A percentile compares a stretch with the other conserved stretches of the same genome.
Conservation (phyloP, 345 rosid genomes). For the Boechera retrofracta region DNA sequence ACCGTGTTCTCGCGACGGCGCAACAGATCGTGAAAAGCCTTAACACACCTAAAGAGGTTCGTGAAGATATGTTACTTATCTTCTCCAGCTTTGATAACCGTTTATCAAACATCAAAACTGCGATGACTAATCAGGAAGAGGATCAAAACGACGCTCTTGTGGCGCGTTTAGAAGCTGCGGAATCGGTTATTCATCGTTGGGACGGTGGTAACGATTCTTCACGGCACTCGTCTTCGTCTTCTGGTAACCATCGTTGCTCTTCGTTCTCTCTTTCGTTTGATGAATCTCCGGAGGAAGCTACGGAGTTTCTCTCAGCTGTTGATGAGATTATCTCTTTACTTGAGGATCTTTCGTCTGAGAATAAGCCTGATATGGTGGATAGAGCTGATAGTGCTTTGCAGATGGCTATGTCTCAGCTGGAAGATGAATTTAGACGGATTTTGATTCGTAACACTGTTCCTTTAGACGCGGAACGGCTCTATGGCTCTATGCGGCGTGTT, state of each 20-base stretch:
- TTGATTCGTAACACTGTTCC: conserved; percentile 82
- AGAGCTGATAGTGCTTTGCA: conserved; percentile 89
- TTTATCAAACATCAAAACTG: conserved; percentile 79
- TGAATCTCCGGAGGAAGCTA: conserved; percentile 71
- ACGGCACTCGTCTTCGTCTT: conserved; percentile 51
- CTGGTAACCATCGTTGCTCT: conserved; percentile 48
- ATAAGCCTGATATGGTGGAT: conserved; percentile 60
- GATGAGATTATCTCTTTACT: conserved; percentile 73
- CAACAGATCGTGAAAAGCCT: conserved; percentile 97
- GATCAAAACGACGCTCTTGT: conserved; percentile 42
- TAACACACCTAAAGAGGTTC: conserved; percentile 85
- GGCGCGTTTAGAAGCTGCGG: conserved; percentile 67
- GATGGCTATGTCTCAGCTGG: conserved; percentile 88
- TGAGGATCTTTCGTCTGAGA: conserved; percentile 55
- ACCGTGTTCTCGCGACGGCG: conserved; percentile 96
- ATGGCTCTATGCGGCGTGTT: conserved; percentile 84
- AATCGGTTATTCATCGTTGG: conserved; percentile 67
- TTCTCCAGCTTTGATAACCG: conserved; percentile 96
- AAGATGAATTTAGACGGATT: conserved; percentile 87
- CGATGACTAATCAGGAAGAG: conserved; percentile 52
- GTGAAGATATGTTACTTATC: conserved; percentile 94
- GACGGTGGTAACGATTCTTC: conserved; percentile 54
- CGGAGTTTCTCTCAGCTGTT: conserved; percentile 71
- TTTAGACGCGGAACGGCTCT: conserved; percentile 71
- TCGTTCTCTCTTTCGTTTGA: conserved; percentile 59